Percentiles rank a stretch among this genome's conserved stretches.
Evolutionary conservation across 331 rosid species (phyloP).

Genomic region (Phaseolus coccineus): DNA sequence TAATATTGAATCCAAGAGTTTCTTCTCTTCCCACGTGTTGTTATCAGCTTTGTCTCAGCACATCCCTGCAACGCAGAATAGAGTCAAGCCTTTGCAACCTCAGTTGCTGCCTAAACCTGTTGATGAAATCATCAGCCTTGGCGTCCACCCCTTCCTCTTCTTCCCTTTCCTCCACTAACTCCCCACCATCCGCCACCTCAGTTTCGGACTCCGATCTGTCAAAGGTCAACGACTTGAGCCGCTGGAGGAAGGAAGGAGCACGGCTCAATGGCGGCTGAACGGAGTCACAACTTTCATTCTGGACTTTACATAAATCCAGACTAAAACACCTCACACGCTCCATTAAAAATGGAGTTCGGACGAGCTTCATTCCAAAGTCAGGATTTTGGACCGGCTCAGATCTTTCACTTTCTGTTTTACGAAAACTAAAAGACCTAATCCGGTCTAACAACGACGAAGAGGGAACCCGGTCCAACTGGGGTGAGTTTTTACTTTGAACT

Average conservation of each 20-base stretch:
- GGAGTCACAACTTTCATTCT: not conserved
- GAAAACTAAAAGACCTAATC: not conserved
- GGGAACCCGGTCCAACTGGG: not conserved
- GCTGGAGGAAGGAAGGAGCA: constrained; percentile 62
- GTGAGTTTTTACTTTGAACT: not conserved
- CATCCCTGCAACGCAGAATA: constrained; percentile 58
- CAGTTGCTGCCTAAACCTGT: constrained; percentile 79
- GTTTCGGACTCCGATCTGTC: constrained; percentile 45
- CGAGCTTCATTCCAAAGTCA: not conserved
- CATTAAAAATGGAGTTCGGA: not conserved
- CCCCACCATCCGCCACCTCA: not conserved
- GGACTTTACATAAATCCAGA: not conserved
- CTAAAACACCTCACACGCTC: constrained; percentile 51
- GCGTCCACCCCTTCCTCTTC: constrained; percentile 68
- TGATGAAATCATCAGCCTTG: constrained; percentile 87
- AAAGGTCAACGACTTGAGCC: constrained; percentile 58
- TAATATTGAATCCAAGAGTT: not conserved
- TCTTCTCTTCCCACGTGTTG: not conserved
- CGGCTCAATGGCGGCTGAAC: constrained; percentile 18
- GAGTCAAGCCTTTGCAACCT: constrained; percentile 85
- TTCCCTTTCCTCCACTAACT: constrained; percentile 45
- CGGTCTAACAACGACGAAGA: not conserved
- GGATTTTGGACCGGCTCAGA: not conserved
- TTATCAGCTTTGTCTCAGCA: constrained; percentile 32
- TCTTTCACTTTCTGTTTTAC: not conserved